Conservation (phyloP, 108 stramenopile genomes). For the Halocafeteria seosinensis region DNA sequence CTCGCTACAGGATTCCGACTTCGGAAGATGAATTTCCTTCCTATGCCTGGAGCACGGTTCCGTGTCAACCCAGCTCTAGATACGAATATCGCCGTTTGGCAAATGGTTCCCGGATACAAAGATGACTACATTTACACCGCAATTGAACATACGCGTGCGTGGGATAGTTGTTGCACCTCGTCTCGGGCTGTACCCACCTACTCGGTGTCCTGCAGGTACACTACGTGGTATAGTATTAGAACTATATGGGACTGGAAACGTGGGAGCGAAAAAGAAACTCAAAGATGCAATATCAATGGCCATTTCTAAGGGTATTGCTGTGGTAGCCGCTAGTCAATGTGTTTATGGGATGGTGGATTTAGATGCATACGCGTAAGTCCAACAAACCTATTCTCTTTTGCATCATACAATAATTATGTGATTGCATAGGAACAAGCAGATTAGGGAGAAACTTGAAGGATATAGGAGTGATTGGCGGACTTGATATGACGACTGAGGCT, state of each 20-base stretch:
- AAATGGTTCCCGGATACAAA: constrained; percentile 79
- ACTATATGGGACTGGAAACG: constrained; percentile 85
- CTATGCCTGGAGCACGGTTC: constrained; percentile 52
- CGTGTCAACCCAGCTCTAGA: constrained; percentile 69
- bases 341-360: constrained; percentile 59
- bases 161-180: too few species aligned
- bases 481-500: constrained; percentile 90
- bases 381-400: too few species aligned
- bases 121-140: constrained; percentile 53
- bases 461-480: constrained; percentile 63
- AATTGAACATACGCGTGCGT: too few species aligned
- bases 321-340: constrained; percentile 83
- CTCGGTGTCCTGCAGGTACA: too few species aligned
- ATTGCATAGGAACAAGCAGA: too few species aligned
- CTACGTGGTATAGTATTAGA: constrained; percentile 66
- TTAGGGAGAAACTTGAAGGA: constrained; percentile 52
- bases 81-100: constrained; percentile 56
- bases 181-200: too few species aligned
- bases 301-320: constrained; percentile 39
- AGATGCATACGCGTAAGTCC: constrained; percentile 74
- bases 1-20: constrained; percentile 65
- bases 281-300: constrained; percentile 14
- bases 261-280: constrained; percentile 42
- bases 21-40: constrained; percentile 48
- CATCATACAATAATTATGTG: too few species aligned